Conservation (phyloP, 768 basidiomycete species). For the Kwoniella botswanensis region DNA sequence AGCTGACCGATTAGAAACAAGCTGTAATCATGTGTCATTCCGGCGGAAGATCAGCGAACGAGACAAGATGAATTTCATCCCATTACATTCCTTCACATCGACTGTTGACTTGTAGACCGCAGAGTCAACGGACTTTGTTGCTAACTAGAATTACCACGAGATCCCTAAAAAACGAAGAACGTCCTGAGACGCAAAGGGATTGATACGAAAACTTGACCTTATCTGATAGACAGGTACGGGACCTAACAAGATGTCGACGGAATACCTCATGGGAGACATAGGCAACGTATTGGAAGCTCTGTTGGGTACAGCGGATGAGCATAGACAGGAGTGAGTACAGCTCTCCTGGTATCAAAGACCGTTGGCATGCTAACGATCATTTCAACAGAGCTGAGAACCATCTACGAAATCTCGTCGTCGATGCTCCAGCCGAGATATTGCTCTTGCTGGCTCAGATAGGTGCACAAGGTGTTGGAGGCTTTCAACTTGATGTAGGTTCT, state of each 20-base stretch:
- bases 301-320: slow-evolving; percentile 37
- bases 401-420: slow-evolving; percentile 31
- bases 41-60: slow-evolving; percentile 5
- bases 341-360: neutral
- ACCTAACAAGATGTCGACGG: slow-evolving; percentile 46
- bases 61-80: too few species aligned
- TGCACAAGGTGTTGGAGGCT: slow-evolving; percentile 49
- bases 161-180: too few species aligned
- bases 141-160: too few species aligned
- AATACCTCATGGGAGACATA: slow-evolving; percentile 45
- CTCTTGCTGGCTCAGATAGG: slow-evolving; percentile 51
- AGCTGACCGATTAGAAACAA: neutral
- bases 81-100: too few species aligned
- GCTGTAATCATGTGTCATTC: neutral
- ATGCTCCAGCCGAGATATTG: slow-evolving; percentile 39
- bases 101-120: neutral
- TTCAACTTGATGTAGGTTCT: slow-evolving; percentile 42
- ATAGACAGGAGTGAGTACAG: slow-evolving; percentile 34
- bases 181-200: too few species aligned
- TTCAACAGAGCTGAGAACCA: slow-evolving; percentile 40
- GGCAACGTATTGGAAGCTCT: slow-evolving; percentile 43
- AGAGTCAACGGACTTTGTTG: too few species aligned
- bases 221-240: neutral
- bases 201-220: neutral
- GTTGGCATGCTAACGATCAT: neutral